Percentiles rank a stretch among this genome's conserved stretches.
Evolutionary conservation across 108 stramenopile genomes (phyloP).

Genomic region (Epithemia pelagica): DNA sequence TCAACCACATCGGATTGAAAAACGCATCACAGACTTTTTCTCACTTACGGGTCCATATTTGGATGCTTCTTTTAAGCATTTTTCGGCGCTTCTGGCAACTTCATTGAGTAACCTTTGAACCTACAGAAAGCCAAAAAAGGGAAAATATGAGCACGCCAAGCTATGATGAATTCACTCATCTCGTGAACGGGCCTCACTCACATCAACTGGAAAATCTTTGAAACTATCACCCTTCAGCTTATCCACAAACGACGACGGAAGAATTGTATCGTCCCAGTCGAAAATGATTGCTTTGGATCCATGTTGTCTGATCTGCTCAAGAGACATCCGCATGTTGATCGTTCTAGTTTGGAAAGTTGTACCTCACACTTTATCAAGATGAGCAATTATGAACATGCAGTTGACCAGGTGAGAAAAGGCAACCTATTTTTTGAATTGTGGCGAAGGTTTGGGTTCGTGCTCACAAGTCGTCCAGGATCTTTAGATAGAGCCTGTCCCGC

Average conservation of each 20-base stretch:
- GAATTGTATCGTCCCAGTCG: constrained; percentile 91
- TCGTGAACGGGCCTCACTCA: too few species aligned
- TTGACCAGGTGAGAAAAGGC: not conserved
- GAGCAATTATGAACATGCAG: not conserved
- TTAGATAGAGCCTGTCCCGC: not conserved
- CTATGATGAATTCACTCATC: not conserved
- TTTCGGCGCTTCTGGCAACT: constrained; percentile 61
- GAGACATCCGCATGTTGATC: not conserved
- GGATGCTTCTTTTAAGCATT: constrained; percentile 63
- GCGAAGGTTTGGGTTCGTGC: not conserved
- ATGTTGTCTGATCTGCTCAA: not conserved
- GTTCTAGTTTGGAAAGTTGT: not conserved
- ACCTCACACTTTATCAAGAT: not conserved
- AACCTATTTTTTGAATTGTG: not conserved
- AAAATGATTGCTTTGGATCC: constrained; percentile 60
- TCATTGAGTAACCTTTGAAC: constrained; percentile 63
- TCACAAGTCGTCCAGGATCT: not conserved
- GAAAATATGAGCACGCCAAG: not conserved
- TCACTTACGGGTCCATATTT: constrained; percentile 76
- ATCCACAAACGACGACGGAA: constrained; percentile 84
- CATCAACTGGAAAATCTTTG: constrained; percentile 55
- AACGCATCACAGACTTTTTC: too few species aligned
- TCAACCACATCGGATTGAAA: too few species aligned
- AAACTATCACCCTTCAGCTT: constrained; percentile 25
- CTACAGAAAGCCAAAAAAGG: constrained; percentile 26